Base-by-base conservation (phyloP, 768 basidiomycete genomes). In the Symmetrospora coprosmae region DNA sequence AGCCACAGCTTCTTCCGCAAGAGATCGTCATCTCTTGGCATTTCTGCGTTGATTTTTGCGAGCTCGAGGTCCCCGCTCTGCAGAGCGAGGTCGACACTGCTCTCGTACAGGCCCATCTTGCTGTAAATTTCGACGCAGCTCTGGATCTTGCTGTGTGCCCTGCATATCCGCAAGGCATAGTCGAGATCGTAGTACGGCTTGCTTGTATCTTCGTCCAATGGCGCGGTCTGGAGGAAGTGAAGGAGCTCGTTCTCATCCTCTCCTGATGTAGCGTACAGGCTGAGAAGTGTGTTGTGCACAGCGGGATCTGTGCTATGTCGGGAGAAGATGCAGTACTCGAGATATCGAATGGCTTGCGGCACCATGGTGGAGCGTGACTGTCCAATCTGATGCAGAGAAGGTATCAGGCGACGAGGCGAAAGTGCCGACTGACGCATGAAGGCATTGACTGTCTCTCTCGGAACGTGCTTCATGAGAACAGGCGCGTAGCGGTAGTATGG, bases 41-140 rank as follows among this genome's bases (percentile, higher is more conserved):
- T 84, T 70, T 99, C 88, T 2, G 94, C 94, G 66, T 94, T 91
- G 65, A 84, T 80, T 74, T 87, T 94, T 7, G 94, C 94, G 25
- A 97, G 75, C 64, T 97, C 94, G 58, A 99, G 71, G 69, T 99
- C 94, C 5, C 90, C 92, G 70, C 89, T 89, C 71, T 87, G 82
- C 49, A 99, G 75, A 0, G 94, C 92, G 43, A 97, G 77, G 71
- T 97, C 91, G 37, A 99, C 92, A 62, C 86, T 87, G 66, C 87
- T 88, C 75, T 97, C 94, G 78, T 85, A 96, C 40, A 96, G 76
- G 2, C 88, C 91, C 89, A 99, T 90, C 74, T 92, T 87, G 7
- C 88, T 85, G 73, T 97, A 99, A 48, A 99, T 90, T 67, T 87
- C 85, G 35, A 97, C 89, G 71, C 91, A 97, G 7, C 91, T 82